These are phyloP conservation scores for Microstegium vimineum DNA, from an alignment of 176 grass and related monocot genomes.

Conservation along the genomic window DNA sequence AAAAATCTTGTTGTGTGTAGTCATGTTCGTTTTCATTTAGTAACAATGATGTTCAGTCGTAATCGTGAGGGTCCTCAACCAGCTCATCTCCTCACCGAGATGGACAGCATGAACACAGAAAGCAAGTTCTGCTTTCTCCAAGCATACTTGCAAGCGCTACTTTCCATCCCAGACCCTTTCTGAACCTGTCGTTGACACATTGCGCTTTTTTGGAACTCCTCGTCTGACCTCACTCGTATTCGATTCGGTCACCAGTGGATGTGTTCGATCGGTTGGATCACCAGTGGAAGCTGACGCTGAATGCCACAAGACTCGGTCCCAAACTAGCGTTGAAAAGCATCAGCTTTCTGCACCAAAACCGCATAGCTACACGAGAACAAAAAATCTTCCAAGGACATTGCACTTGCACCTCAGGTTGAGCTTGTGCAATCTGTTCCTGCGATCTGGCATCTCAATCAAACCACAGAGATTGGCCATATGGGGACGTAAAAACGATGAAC, in stretches of 20 bases:
- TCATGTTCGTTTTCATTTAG: no score
- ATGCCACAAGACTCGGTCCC: neutral
- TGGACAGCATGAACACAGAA: no score
- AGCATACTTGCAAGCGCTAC: neutral
- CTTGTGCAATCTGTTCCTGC: neutral
- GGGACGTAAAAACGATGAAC: neutral
- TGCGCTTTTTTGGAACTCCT: neutral
- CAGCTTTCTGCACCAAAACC: neutral
- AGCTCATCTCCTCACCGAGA: no score
- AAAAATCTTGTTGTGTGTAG: no score
- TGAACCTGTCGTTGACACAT: neutral
- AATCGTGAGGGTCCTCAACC: no score
- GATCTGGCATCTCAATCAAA: neutral
- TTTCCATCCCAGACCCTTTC: neutral
- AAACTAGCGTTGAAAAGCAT: neutral
- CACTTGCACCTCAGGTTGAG: neutral
- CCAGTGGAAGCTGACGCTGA: neutral
- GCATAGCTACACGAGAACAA: neutral
- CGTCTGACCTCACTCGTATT: neutral
- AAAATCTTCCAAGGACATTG: neutral
- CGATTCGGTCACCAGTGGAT: neutral
- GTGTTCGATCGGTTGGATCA: no score
- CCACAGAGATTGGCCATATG: neutral
- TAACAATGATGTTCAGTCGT: neutral
- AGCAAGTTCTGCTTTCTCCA: neutral